phyloP scores from a whole-genome alignment of 2,329 filamentous ascomycete species.

The Hansfordia pulvinata region DNA sequence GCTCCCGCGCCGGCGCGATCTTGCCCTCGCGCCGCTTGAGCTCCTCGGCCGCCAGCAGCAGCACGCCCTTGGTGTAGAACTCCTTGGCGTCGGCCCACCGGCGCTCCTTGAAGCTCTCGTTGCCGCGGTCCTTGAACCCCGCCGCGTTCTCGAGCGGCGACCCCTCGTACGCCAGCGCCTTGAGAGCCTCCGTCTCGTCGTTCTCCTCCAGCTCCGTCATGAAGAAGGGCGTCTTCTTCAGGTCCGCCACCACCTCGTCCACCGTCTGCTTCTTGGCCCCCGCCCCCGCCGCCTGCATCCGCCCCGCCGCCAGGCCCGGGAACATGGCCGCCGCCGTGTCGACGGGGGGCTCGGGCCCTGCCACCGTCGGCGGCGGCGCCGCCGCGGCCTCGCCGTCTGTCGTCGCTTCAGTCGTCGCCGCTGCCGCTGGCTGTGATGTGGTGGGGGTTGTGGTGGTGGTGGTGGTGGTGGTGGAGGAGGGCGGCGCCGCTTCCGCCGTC shows the following conservation, averaged over 20 bases:
- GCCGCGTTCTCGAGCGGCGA: constrained; percentile 69
- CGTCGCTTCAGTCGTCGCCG: too few species aligned
- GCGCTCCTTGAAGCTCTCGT: constrained; percentile 67
- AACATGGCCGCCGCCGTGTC: constrained; percentile 5
- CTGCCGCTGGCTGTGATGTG: constrained; percentile 2
- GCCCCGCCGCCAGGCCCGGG: constrained; percentile 32
- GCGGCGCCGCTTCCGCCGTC: constrained; percentile 3
- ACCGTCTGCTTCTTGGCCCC: constrained; percentile 29
- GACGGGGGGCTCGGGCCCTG: not conserved
- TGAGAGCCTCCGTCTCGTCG: constrained; percentile 70
- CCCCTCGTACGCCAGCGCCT: constrained; percentile 86
- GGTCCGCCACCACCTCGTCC: constrained; percentile 41
- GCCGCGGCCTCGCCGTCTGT: too few species aligned
- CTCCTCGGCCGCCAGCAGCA: constrained; percentile 54
- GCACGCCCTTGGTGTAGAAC: constrained; percentile 81
- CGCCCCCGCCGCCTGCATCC: too few species aligned
- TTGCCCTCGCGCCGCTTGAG: constrained; percentile 27
- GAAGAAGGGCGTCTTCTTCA: constrained; percentile 65
- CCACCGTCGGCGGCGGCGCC: not conserved
- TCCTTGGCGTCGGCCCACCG: constrained; percentile 75
- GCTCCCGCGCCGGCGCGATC: constrained; percentile 14
- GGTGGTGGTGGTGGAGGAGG: constrained; percentile 4
- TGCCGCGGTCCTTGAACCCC: constrained; percentile 85
- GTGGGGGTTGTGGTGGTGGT: constrained; percentile 1
- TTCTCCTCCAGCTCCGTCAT: constrained; percentile 92